These are phyloP conservation scores for Medicago ruthenica DNA, from an alignment of 306 rosid species.

Conservation along the genomic window DNA sequence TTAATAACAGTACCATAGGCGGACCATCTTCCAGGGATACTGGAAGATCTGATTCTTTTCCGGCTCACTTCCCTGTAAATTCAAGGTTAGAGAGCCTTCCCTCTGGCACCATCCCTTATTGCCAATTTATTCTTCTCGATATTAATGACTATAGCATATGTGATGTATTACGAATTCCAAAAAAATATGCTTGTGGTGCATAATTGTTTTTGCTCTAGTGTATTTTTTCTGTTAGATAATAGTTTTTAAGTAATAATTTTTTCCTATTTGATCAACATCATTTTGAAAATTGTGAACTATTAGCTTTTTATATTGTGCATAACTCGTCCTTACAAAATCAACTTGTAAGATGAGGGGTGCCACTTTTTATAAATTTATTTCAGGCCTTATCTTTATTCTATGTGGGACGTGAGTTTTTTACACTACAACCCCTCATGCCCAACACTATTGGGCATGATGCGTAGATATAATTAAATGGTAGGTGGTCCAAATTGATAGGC, in stretches of 20 bases:
- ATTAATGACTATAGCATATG: conserved; percentile 12
- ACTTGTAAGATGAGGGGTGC: no score
- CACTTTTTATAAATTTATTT: no score
- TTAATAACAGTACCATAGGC: conserved; percentile 72
- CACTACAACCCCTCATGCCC: no score
- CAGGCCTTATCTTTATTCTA: no score
- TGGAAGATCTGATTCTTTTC: conserved; percentile 81
- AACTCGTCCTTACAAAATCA: no score
- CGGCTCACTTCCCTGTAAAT: conserved; percentile 66
- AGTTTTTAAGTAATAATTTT: neutral
- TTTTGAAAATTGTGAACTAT: conserved; percentile 26
- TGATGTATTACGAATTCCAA: conserved; percentile 22
- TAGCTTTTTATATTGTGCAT: no score
- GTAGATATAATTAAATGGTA: no score
- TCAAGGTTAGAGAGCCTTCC: conserved; percentile 66
- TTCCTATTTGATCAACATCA: conserved; percentile 5
- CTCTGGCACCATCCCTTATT: conserved; percentile 10
- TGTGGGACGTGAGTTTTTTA: no score
- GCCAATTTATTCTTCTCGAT: conserved; percentile 6
- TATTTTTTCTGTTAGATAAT: conserved; percentile 8
- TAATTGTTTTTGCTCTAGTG: conserved; percentile 22
- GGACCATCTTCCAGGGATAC: conserved; percentile 83
- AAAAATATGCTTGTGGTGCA: neutral
- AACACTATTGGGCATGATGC: no score
- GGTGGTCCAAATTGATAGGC: no score